A percentile compares a stretch with the other conserved stretches of the same genome.
These are phyloP conservation scores for Edaphochlamys debaryana DNA, from an alignment of 139 green algal species.

Conservation along the genomic window DNA sequence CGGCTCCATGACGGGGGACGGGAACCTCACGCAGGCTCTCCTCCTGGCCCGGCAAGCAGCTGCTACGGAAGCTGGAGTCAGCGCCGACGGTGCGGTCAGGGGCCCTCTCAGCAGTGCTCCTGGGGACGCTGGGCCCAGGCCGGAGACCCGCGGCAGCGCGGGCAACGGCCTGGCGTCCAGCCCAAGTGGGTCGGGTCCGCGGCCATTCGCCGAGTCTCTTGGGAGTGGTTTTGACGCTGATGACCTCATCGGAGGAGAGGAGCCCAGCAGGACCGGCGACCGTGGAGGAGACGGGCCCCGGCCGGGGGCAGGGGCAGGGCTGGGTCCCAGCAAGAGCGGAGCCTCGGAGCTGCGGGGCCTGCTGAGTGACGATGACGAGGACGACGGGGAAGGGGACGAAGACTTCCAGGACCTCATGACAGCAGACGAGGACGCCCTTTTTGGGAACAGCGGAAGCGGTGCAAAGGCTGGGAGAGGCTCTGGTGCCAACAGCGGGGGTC, in stretches of 20 bases:
- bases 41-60: not conserved
- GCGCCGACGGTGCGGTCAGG: no score
- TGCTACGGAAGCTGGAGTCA: not conserved
- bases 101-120: no score
- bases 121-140: no score
- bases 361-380: not conserved
- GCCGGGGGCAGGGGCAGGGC: no score
- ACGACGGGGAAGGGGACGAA: conserved; percentile 13
- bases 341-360: not conserved
- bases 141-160: not conserved
- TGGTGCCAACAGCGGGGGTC: not conserved
- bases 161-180: not conserved
- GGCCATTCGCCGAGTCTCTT: no score
- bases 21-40: conserved; percentile 15
- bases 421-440: conserved; percentile 25
- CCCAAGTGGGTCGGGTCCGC: not conserved
- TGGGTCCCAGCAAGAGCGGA: no score
- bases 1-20: not conserved
- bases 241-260: no score
- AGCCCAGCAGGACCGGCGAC: no score
- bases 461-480: not conserved
- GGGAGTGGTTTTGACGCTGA: no score
- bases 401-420: conserved; percentile 28
- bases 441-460: not conserved
- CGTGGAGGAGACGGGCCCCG: no score